Percentiles rank a stretch among this genome's conserved stretches.
phyloP scores from a whole-genome alignment of 176 grass and related monocot species.

The Phoenix roebelenii region DNA sequence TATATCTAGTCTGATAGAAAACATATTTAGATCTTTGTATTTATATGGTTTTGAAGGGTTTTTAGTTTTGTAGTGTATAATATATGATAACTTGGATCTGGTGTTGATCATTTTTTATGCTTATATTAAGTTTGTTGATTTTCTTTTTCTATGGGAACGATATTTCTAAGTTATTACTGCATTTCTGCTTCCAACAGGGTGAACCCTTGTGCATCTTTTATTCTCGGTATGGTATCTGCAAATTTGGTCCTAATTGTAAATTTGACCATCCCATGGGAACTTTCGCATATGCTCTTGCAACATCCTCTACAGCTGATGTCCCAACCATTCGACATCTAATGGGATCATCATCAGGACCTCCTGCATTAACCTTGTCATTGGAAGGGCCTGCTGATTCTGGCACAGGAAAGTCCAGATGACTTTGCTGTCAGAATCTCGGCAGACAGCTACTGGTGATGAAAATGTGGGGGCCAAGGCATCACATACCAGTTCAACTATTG shows the following conservation, averaged over 20 bases:
- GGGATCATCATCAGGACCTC: constrained; percentile 30
- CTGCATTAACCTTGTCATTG: constrained; percentile 13
- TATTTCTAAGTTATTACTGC: not conserved
- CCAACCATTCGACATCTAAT: constrained; percentile 27
- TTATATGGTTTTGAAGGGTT: too few relatives aligned
- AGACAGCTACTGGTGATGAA: constrained; percentile 47
- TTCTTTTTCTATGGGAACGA: not conserved
- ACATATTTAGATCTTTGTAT: too few relatives aligned
- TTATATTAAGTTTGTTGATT: not conserved
- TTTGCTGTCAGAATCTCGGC: constrained; percentile 35
- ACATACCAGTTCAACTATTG: constrained; percentile 30
- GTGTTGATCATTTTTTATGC: too few relatives aligned
- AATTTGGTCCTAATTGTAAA: constrained; percentile 89
- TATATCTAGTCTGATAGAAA: too few relatives aligned
- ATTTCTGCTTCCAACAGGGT: constrained; percentile 37
- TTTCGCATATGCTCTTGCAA: constrained; percentile 36
- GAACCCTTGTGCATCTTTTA: constrained; percentile 64
- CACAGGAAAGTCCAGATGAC: constrained; percentile 28
- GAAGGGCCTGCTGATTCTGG: constrained; percentile 25
- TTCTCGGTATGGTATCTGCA: constrained; percentile 80
- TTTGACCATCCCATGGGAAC: constrained; percentile 77
- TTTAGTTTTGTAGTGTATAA: too few relatives aligned
- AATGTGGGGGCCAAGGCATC: constrained; percentile 54
- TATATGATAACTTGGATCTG: too few relatives aligned
- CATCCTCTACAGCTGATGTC: constrained; percentile 38